Base-by-base conservation (phyloP, 441 rosid species). In the Isatis lusitanica region DNA sequence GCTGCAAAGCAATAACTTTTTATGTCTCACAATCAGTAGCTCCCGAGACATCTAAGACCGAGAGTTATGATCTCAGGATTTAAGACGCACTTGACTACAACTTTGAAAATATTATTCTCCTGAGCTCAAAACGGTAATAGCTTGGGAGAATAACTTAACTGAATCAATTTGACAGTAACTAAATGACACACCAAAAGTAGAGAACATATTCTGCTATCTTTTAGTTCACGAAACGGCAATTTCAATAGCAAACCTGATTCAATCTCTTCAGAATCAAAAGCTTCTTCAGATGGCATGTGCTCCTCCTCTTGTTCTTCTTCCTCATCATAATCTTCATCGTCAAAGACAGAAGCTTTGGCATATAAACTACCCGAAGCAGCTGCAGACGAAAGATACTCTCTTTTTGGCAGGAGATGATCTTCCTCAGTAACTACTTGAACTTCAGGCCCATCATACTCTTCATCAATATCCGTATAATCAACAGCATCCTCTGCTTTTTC, bases 261-360 rank as follows among this genome's bases (percentile, higher is more conserved):
- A 44, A 73, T 39, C 55, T 74, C 66, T 62, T 75, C 78, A 76
- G 76, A 80, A 74, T 79, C 85, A 66, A 60, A 63, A 48, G 80
- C 62, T 66, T 75, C 78, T 75, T 87, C 88, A 62, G 72, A 69
- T 61, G 66, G 73, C 21, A 71, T 79, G 43, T 73, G 75, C 61
- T 81, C 83, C 74, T 81, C 84, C 76, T 88, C 92, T 55, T 48
- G 68, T 78, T 87, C 96, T 84, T 86, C 97, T 48, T 90, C 97
- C 79, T 96, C 99, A 35, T 96, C 99, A 75, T 96, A 96, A 73
- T 96, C 85, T 71, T 96, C 99, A 83, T 96, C 93, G 58, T 88
- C 99, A 77, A 88, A 93, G n/a, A 86, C 85, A 65, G 94, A 85
- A 81, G 81, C 66, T 62, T 69, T 73, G 66, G 82, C 75, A 62